These are phyloP conservation scores for Plasmodium yoelii DNA, from an alignment of 169 alveolate species.

Conservation along the genomic window DNA sequence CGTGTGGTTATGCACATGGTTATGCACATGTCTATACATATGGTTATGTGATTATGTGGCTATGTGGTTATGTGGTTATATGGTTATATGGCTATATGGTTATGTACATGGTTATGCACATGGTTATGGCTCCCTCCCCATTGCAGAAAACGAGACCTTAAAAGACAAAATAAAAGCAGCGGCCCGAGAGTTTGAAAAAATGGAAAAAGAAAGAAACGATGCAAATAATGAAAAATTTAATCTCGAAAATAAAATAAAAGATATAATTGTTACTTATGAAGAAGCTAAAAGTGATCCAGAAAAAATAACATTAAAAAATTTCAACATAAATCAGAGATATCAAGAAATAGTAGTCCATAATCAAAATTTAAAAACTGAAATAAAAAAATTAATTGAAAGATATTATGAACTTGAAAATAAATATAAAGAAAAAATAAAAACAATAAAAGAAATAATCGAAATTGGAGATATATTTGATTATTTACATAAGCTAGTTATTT, in stretches of 20 bases:
- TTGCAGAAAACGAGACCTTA: not conserved
- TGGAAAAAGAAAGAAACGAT: slow-evolving; percentile 5
- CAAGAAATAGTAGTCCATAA: slow-evolving; percentile 46
- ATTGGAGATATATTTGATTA: slow-evolving; percentile 71
- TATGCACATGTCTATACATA: too few species aligned
- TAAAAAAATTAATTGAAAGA: slow-evolving; percentile 42
- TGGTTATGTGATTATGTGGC: too few species aligned
- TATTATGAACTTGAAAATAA: slow-evolving; percentile 45
- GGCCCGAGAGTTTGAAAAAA: slow-evolving; percentile 27
- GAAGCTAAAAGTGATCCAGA: slow-evolving; percentile 53
- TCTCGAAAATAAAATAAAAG: slow-evolving; percentile 42
- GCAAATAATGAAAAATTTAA: slow-evolving; percentile 16
- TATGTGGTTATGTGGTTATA: too few species aligned
- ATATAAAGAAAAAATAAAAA: slow-evolving; percentile 64
- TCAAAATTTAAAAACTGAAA: slow-evolving; percentile 33
- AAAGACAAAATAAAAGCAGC: slow-evolving; percentile 25
- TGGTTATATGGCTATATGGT: too few species aligned
- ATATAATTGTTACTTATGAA: slow-evolving; percentile 50
- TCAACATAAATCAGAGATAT: slow-evolving; percentile 52
- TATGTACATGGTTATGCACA: too few species aligned
- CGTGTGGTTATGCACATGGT: too few species aligned
- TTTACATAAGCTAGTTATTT: slow-evolving; percentile 46
- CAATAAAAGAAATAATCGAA: slow-evolving; percentile 62
- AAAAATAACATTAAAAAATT: slow-evolving; percentile 37
- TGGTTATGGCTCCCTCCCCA: too few species aligned